phyloP scores from a whole-genome alignment of 2,329 filamentous ascomycete genomes.

The Fusarium circinatum region DNA sequence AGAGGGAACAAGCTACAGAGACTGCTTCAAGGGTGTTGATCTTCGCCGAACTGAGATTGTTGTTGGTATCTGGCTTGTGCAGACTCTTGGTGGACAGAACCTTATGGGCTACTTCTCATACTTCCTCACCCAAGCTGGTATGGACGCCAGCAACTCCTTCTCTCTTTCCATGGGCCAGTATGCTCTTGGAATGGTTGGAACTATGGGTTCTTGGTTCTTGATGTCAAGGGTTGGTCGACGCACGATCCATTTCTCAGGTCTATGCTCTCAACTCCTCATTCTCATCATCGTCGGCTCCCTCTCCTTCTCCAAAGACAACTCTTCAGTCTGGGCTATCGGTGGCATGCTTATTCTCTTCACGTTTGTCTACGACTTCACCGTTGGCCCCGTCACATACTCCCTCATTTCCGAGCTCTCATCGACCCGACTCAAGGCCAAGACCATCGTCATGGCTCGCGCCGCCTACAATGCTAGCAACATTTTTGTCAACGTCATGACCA shows the following conservation, averaged over 20 bases:
- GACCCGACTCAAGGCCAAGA: constrained; percentile 64
- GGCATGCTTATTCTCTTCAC: constrained; percentile 62
- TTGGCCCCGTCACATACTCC: constrained; percentile 65
- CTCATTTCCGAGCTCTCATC: constrained; percentile 64
- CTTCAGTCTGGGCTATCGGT: constrained; percentile 56
- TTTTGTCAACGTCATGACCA: constrained; percentile 60
- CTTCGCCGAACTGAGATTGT: constrained; percentile 65
- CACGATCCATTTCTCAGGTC: constrained; percentile 59
- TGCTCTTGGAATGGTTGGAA: constrained; percentile 62
- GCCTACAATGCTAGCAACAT: constrained; percentile 59
- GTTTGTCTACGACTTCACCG: constrained; percentile 64
- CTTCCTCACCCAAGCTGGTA: constrained; percentile 58
- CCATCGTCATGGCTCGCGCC: constrained; percentile 61
- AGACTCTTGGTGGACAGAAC: constrained; percentile 59
- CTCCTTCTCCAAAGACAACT: constrained; percentile 49
- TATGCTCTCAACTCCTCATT: constrained; percentile 53
- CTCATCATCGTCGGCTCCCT: constrained; percentile 55
- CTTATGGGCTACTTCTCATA: constrained; percentile 62
- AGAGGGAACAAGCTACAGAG: constrained; percentile 56
- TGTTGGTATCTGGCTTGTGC: constrained; percentile 59
- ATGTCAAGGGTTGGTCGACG: constrained; percentile 62
- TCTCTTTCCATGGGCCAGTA: constrained; percentile 60
- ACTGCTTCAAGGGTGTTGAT: constrained; percentile 64
- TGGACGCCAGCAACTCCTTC: constrained; percentile 56
- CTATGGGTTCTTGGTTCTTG: constrained; percentile 61